A percentile compares a stretch with the other conserved stretches of the same genome.
Conservation (phyloP, 139 green algal species). For the Eudorina sp. region DNA sequence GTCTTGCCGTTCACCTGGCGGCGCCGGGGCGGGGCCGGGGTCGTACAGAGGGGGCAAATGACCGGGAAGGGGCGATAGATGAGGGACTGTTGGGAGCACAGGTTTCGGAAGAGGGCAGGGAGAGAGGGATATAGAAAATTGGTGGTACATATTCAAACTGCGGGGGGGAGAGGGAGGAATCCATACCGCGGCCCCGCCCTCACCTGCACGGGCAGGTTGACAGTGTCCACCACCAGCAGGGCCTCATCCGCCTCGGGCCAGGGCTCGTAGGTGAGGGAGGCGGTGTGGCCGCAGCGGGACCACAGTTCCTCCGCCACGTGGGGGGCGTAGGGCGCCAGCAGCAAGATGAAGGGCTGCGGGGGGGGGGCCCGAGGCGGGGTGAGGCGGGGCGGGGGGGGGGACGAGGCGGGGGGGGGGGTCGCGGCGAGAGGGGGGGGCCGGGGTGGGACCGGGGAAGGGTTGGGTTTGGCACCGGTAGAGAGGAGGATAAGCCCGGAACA, state of each 20-base stretch:
- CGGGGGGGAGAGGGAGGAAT: too few relatives aligned
- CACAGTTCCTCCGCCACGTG: slow-evolving; percentile 97
- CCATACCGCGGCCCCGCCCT: too few relatives aligned
- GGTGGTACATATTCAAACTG: too few relatives aligned
- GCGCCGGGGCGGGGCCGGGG: too few relatives aligned
- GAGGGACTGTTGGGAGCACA: too few relatives aligned
- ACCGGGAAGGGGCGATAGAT: too few relatives aligned
- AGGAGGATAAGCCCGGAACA: too few relatives aligned
- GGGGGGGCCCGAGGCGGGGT: too few relatives aligned
- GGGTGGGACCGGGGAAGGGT: background rate
- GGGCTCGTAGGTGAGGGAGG: slow-evolving; percentile 83
- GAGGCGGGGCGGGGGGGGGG: background rate
- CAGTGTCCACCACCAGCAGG: slow-evolving; percentile 85
- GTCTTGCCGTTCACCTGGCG: slow-evolving; percentile 68
- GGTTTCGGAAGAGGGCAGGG: too few relatives aligned
- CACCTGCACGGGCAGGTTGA: slow-evolving; percentile 89
- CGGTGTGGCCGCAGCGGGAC: slow-evolving; percentile 75
- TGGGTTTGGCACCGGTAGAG: too few relatives aligned
- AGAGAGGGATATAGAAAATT: too few relatives aligned
- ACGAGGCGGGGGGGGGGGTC: background rate
- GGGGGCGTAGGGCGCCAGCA: slow-evolving; percentile 96
- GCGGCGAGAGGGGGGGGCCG: background rate
- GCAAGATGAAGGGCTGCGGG: slow-evolving; percentile 87
- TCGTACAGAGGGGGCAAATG: too few relatives aligned
- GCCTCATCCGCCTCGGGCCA: slow-evolving; percentile 86